Base-by-base conservation (phyloP, 805 yeast genomes). In the Wickerhamiella kurtzmanii region DNA sequence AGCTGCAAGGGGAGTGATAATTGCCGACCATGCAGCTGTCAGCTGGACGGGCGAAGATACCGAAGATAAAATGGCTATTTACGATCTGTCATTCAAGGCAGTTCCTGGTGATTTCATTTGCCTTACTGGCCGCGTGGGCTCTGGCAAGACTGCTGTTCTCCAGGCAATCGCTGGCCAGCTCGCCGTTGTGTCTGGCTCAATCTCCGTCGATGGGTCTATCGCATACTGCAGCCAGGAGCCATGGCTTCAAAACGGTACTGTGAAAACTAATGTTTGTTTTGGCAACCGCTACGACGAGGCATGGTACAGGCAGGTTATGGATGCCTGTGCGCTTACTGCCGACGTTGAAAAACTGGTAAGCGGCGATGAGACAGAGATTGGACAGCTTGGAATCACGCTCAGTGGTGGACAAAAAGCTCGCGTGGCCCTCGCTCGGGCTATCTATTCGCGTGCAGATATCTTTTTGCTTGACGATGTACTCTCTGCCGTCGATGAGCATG, bases 161-260 rank as follows among this genome's bases (percentile, higher is more conserved):
- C 88, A 83, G 61, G 76, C 89, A 20, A 67, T 86, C 35, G 65
- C 88, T 39, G 97, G 96, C 52, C 94, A 87, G 56, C 69, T 88
- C 53, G 77, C 81, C 62, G 80, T 82, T 62, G 71, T 78, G 17
- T 73, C 75, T 44, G 97, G 97, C 39, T 66, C 73, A 18, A 88
- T 83, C 3, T 68, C 69, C 16, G 74, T 80, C 9, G 80, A 74
- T 59, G 97, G 96, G 38, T 71, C 75, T 43, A 70, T 84, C 35
- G 96, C 96, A 0, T 89, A 88, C 62, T 95, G 82, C 38, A 79
- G 95, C 46, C 85, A 85, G 6, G 79, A 82, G 37, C 94, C 98
- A 1, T 92, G 98, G 98, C 87, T 92, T 53, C 82, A 87, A 82
- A 92, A 92, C 61, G 97, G 95, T 35, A 72, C 94, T 2, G 89